Conservation (phyloP, 2,329 filamentous ascomycete genomes). For the Tolypocladium sp. region DNA sequence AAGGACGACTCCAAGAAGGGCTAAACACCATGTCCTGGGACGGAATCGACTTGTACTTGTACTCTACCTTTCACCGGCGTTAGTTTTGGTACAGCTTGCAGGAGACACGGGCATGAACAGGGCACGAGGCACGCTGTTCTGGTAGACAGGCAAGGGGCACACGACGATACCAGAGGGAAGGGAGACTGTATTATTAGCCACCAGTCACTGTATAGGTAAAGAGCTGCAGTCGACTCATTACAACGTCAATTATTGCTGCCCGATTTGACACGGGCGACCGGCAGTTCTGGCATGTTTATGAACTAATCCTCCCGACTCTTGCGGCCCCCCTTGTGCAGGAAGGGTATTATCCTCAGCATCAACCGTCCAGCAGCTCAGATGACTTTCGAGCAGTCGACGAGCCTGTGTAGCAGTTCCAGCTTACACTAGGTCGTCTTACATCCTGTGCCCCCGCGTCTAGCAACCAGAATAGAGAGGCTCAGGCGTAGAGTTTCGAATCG, state of each 20-base stretch:
- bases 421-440: neutral
- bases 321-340: neutral
- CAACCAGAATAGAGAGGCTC: neutral
- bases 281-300: neutral
- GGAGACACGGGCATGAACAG: neutral
- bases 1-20: conserved; percentile 3
- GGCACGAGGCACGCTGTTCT: neutral
- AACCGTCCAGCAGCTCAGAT: too few relatives aligned
- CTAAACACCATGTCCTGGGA: neutral
- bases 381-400: neutral
- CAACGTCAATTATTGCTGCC: neutral
- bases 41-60: too few relatives aligned
- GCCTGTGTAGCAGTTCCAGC: neutral
- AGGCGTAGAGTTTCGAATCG: too few relatives aligned
- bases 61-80: neutral
- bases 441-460: neutral
- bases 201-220: neutral
- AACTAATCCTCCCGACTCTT: neutral
- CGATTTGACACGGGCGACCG: neutral
- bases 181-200: neutral
- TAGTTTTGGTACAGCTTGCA: neutral
- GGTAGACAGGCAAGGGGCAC: neutral
- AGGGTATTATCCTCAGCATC: neutral
- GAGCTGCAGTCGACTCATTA: neutral
- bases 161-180: neutral